A percentile compares a stretch with the other conserved stretches of the same genome.
Conservation (phyloP, 495 filamentous ascomycete species). For the Penicillium tannophilum region DNA sequence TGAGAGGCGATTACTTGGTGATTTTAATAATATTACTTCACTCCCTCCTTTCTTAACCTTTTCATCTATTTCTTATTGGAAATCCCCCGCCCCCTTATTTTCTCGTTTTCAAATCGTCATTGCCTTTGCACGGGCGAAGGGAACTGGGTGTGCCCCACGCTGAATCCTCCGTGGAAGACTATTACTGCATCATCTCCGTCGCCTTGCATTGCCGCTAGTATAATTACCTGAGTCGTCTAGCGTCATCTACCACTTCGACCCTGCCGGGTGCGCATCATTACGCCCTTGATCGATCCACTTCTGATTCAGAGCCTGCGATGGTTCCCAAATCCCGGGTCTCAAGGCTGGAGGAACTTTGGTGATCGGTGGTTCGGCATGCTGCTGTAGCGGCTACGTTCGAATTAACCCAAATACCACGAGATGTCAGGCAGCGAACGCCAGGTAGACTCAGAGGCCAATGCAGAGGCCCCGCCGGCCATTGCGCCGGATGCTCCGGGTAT, state of each 20-base stretch:
- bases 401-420: constrained; percentile 14
- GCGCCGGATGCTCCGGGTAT: constrained; percentile 22
- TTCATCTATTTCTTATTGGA: constrained; percentile 1
- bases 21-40: not conserved
- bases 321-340: constrained; percentile 22
- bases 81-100: not conserved
- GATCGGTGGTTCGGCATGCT: constrained; percentile 28
- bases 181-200: constrained; percentile 10
- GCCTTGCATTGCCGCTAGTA: constrained; percentile 17
- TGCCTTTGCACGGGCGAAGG: constrained; percentile 2
- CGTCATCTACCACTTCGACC: constrained; percentile 4
- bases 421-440: constrained; percentile 33
- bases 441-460: constrained; percentile 11
- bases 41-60: not conserved
- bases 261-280: not conserved
- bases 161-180: constrained; percentile 1
- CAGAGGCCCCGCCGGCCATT: not conserved
- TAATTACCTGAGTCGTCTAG: constrained; percentile 13
- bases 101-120: not conserved
- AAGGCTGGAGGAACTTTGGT: constrained; percentile 29
- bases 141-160: constrained; percentile 1
- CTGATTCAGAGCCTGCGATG: constrained; percentile 27
- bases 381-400: constrained; percentile 26
- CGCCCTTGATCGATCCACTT: constrained; percentile 9
- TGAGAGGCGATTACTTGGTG: not conserved